A percentile compares a stretch with the other conserved stretches of the same genome.
phyloP scores from a whole-genome alignment of 371 early-diverging fungal genomes.

The Blastocladiella emersonii region DNA sequence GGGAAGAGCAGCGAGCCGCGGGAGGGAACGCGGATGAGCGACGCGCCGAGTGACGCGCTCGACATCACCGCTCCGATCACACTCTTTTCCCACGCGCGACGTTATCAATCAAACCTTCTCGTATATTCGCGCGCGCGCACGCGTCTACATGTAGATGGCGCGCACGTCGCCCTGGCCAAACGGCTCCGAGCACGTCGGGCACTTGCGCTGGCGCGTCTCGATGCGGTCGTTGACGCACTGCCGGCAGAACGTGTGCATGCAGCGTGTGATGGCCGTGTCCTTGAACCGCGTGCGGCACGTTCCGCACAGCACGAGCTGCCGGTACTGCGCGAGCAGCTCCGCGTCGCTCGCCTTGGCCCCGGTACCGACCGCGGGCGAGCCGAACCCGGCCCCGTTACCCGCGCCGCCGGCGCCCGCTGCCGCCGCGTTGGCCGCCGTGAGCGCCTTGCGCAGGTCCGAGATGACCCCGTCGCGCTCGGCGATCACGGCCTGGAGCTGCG shows the following conservation, averaged over 20 bases:
- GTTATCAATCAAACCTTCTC: no score
- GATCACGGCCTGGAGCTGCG: neutral
- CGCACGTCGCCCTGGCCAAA: conserved; percentile 87
- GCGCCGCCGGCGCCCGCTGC: neutral
- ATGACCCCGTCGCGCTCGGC: neutral
- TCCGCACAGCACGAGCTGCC: conserved; percentile 74
- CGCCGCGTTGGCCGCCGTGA: neutral
- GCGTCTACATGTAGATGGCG: conserved; percentile 79
- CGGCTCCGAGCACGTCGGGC: conserved; percentile 87
- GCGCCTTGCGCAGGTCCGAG: no score
- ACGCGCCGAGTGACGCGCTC: no score
- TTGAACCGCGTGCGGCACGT: conserved; percentile 76
- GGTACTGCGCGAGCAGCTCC: conserved; percentile 9
- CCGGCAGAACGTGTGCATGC: conserved; percentile 96
- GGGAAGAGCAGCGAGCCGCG: no score
- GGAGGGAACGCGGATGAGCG: no score
- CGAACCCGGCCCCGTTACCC: no score
- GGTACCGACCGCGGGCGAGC: no score
- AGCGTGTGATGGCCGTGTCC: conserved; percentile 61
- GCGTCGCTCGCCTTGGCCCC: neutral
- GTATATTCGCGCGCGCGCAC: no score
- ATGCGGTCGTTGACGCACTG: conserved; percentile 80
- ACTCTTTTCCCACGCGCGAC: no score
- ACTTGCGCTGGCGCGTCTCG: conserved; percentile 91
- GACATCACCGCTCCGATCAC: no score